phyloP scores from a whole-genome alignment of 306 rosid genomes.

The Dryas octopetala region DNA sequence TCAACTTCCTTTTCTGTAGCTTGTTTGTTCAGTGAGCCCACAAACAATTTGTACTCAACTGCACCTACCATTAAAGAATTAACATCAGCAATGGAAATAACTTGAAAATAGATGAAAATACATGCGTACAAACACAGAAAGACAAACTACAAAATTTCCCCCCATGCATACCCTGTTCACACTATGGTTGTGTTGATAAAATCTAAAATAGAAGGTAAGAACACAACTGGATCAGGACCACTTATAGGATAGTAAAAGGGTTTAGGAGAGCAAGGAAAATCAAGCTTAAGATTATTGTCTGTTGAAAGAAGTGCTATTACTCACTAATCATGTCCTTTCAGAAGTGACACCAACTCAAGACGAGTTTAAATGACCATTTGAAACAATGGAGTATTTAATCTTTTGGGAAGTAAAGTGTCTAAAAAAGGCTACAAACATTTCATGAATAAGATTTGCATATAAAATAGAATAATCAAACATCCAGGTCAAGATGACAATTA shows the following conservation, averaged over 20 bases:
- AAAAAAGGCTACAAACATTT: neutral
- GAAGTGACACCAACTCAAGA: neutral
- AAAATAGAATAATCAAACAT: constrained; percentile 9
- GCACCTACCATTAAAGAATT: constrained; percentile 63
- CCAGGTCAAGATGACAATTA: constrained; percentile 40
- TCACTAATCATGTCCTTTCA: neutral
- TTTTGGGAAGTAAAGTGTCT: neutral
- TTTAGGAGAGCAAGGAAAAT: neutral
- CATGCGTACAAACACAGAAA: neutral
- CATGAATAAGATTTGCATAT: neutral
- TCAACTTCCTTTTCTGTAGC: constrained; percentile 85
- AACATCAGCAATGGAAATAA: constrained; percentile 27
- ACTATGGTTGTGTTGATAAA: neutral
- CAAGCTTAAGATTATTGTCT: neutral
- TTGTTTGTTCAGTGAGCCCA: constrained; percentile 90
- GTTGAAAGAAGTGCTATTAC: neutral
- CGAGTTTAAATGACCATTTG: constrained; percentile 1
- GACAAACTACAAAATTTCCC: constrained; percentile 1
- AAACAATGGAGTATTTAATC: neutral
- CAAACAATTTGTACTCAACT: constrained; percentile 91
- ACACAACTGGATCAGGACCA: neutral
- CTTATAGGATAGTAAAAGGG: neutral
- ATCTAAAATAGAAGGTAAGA: neutral
- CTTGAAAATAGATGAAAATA: neutral
- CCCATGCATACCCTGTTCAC: constrained; percentile 8